Conservation (phyloP, 2,329 filamentous ascomycete genomes). For the Tolypocladium ovalisporum region DNA sequence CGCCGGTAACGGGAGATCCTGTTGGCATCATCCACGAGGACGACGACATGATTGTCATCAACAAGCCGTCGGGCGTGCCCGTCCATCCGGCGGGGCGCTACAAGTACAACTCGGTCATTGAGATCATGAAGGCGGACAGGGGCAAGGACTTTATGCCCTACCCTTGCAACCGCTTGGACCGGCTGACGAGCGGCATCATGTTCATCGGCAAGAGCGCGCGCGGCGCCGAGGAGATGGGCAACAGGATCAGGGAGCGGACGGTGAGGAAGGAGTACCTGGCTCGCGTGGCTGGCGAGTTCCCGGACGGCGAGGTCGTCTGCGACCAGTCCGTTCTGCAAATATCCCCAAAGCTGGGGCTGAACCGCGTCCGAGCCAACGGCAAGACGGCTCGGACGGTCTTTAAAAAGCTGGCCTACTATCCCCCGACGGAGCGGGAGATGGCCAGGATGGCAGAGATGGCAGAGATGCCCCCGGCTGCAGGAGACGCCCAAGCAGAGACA, state of each 20-base stretch:
- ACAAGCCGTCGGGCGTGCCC: slow-evolving; percentile 90
- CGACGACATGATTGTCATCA: slow-evolving; percentile 87
- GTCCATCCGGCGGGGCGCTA: slow-evolving; percentile 94
- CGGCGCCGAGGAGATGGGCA: slow-evolving; percentile 66
- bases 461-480: slow-evolving; percentile 11
- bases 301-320: slow-evolving; percentile 82
- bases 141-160: slow-evolving; percentile 42
- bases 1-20: slow-evolving; percentile 72
- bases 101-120: slow-evolving; percentile 87
- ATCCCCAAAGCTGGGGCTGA: slow-evolving; percentile 88
- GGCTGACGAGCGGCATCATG: slow-evolving; percentile 94
- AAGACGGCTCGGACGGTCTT: slow-evolving; percentile 88
- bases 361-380: slow-evolving; percentile 86
- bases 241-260: slow-evolving; percentile 67
- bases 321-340: slow-evolving; percentile 90
- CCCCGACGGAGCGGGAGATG: slow-evolving; percentile 28
- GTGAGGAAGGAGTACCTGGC: slow-evolving; percentile 95
- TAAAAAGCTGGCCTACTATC: slow-evolving; percentile 85
- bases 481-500: slow-evolving; percentile 8
- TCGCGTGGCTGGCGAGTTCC: slow-evolving; percentile 82
- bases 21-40: slow-evolving; percentile 85
- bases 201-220: slow-evolving; percentile 83
- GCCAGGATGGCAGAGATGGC: not conserved
- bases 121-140: slow-evolving; percentile 79
- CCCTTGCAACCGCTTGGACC: slow-evolving; percentile 86